A percentile compares a stretch with the other conserved stretches of the same genome.
These are phyloP conservation scores for Aspergillus saccharolyticus DNA, from an alignment of 495 filamentous ascomycete genomes.

Conservation along the genomic window DNA sequence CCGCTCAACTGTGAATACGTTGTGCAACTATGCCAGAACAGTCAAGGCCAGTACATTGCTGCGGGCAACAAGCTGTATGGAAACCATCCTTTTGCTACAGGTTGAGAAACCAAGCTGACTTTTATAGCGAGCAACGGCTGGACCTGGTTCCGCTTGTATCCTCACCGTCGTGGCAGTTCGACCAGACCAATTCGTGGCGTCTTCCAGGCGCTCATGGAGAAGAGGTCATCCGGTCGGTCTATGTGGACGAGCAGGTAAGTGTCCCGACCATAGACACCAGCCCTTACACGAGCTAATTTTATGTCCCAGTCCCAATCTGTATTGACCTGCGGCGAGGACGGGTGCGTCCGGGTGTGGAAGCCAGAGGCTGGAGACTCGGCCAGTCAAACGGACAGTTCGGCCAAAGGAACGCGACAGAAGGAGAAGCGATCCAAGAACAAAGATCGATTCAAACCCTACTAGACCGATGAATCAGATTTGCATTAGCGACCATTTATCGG, in stretches of 20 bases:
- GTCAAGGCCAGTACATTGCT: constrained; percentile 40
- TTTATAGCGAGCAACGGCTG: constrained; percentile 54
- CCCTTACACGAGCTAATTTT: background rate
- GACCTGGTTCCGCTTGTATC: constrained; percentile 62
- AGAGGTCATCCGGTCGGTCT: constrained; percentile 78
- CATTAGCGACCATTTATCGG: too few species aligned
- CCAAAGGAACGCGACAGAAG: constrained; percentile 26
- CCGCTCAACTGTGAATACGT: constrained; percentile 76
- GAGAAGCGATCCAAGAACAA: constrained; percentile 36
- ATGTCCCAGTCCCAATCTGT: constrained; percentile 55
- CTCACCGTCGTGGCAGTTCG: constrained; percentile 54
- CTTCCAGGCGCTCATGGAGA: constrained; percentile 74
- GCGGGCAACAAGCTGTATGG: constrained; percentile 42
- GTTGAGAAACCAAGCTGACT: constrained; percentile 5
- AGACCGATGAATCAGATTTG: background rate
- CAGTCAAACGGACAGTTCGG: constrained; percentile 15
- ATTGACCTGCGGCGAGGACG: constrained; percentile 77
- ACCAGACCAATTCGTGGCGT: constrained; percentile 55
- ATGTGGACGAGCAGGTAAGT: constrained; percentile 62
- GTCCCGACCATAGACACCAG: background rate
- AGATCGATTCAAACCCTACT: constrained; percentile 42
- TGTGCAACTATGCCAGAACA: constrained; percentile 61
- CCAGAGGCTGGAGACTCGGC: constrained; percentile 21
- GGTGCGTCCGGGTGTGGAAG: constrained; percentile 52
- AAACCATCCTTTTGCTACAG: constrained; percentile 7